phyloP scores from a whole-genome alignment of 2,329 filamentous ascomycete species.

The Aureobasidium sp. region DNA sequence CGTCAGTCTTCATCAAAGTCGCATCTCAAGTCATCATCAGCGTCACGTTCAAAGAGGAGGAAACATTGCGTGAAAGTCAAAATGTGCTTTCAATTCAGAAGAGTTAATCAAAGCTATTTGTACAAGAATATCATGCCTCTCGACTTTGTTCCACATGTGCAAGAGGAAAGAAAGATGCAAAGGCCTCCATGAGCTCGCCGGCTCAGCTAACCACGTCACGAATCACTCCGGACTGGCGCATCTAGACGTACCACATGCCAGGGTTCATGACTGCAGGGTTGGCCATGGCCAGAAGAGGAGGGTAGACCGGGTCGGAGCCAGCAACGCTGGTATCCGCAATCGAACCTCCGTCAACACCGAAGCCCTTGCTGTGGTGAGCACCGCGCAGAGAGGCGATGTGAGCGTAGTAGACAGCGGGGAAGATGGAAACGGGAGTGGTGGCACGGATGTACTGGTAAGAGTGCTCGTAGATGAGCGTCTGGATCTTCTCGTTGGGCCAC shows the following conservation, averaged over 20 bases:
- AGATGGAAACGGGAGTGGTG: conserved; percentile 82
- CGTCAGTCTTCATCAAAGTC: background rate
- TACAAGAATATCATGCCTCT: background rate
- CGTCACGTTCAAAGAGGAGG: background rate
- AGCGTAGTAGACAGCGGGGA: conserved; percentile 89
- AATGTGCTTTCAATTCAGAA: conserved; percentile 8
- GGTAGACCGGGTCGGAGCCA: conserved; percentile 14
- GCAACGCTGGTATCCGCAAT: background rate
- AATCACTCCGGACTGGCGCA: conserved; percentile 4
- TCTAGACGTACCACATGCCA: conserved; percentile 43
- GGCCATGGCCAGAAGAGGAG: conserved; percentile 33
- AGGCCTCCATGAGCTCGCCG: background rate
- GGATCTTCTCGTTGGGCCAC: conserved; percentile 58
- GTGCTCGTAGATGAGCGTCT: conserved; percentile 88
- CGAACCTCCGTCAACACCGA: conserved; percentile 14
- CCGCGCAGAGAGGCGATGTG: conserved; percentile 80
- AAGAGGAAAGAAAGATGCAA: conserved; percentile 35
- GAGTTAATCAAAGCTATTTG: background rate
- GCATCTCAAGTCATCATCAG: background rate
- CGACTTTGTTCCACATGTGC: background rate
- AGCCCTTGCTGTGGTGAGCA: conserved; percentile 58
- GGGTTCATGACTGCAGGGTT: conserved; percentile 32
- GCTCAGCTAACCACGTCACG: conserved; percentile 9
- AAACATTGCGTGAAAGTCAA: background rate
- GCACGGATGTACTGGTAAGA: conserved; percentile 90